Percentiles rank a stretch among this genome's conserved stretches.
Conservation (phyloP, 345 rosid genomes). For the Jatropha curcas region DNA sequence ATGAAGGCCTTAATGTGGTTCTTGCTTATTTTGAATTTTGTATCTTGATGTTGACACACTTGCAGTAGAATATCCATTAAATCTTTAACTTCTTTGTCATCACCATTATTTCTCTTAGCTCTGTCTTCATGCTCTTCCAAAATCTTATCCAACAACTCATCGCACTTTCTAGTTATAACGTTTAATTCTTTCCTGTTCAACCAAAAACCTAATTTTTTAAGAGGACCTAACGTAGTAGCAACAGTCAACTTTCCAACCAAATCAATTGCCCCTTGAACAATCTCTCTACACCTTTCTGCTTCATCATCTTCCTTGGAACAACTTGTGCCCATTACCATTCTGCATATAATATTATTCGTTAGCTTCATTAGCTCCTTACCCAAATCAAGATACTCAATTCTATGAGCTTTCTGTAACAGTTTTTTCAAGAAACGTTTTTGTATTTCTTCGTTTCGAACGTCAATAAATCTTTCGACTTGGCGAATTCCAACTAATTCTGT, state of each 20-base stretch:
- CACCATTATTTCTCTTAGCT: conserved; percentile 13
- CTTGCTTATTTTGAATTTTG: neutral
- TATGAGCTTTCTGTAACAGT: conserved; percentile 27
- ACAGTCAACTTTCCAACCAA: neutral
- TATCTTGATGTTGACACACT: neutral
- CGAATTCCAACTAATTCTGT: conserved; percentile 37
- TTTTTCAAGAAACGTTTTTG: conserved; percentile 22
- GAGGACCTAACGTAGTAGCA: conserved; percentile 19
- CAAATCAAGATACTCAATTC: conserved; percentile 30
- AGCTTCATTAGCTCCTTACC: conserved; percentile 40
- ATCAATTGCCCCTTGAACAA: neutral
- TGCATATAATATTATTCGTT: conserved; percentile 26
- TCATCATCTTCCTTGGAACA: conserved; percentile 13
- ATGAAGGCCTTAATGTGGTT: conserved; percentile 11
- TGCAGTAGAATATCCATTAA: conserved; percentile 8
- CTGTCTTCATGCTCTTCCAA: conserved; percentile 43
- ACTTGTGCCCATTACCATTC: conserved; percentile 16
- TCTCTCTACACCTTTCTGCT: conserved; percentile 1
- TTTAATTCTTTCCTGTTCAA: conserved; percentile 12
- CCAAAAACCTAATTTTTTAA: conserved; percentile 33
- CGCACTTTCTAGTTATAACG: neutral
- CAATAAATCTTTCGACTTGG: conserved; percentile 29
- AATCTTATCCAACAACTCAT: conserved; percentile 40
- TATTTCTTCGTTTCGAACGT: conserved; percentile 35
- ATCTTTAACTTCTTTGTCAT: neutral